Evolutionary conservation across 2,329 filamentous ascomycete species (phyloP), one percentile per base, ranked within the genome.

Genomic region (Sporothrix brunneoviolacea): DNA sequence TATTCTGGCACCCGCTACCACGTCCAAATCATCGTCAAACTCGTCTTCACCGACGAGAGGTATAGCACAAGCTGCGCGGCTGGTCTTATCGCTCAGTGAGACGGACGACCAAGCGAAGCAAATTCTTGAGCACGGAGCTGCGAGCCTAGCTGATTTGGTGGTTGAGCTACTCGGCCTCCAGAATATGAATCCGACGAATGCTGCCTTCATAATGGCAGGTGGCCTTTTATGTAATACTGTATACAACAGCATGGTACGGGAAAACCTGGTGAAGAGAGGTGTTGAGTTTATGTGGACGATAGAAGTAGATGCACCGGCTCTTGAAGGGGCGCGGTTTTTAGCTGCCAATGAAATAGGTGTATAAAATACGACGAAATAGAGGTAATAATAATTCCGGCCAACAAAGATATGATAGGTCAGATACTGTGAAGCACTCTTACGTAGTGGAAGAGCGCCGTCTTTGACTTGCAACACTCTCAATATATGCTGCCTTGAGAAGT

Each of bases 171-270:
- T 52, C 13, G 3, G 4, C 3, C 15, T 40, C 15, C 28, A 49
- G 30, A 18, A 21, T 7, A n/a, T 48, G 3, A 30, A 48, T 3
- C 36, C 57, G 7, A 36, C 43, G 5, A 39, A 33, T 5, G 35
- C 46, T 4, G 49, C 52, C 3, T 35, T 54, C 4, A 28, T 54
- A 1, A 41, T 48, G 28, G 48, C 48, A 2, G 52, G 52, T 10
- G 52, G 52, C 8, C 19, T 52, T 1, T 19, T 48, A 10, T 24
- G 22, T 15, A 38, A 48, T 10, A 2, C 4, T 8, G 5, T 32
- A 1, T 52, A 52, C 45, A 39, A 41, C 5, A 8, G 27, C 9
- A 39, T 48, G 27, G 44, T 52, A 15, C 39, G 21, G 18, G 13
- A 48, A n/a, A 28, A 48, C 18, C 15, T 52, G 12, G 3, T 13